A percentile compares a stretch with the other conserved stretches of the same genome.
phyloP scores from a whole-genome alignment of 2,329 filamentous ascomycete genomes.

The Curvularia sp. region DNA sequence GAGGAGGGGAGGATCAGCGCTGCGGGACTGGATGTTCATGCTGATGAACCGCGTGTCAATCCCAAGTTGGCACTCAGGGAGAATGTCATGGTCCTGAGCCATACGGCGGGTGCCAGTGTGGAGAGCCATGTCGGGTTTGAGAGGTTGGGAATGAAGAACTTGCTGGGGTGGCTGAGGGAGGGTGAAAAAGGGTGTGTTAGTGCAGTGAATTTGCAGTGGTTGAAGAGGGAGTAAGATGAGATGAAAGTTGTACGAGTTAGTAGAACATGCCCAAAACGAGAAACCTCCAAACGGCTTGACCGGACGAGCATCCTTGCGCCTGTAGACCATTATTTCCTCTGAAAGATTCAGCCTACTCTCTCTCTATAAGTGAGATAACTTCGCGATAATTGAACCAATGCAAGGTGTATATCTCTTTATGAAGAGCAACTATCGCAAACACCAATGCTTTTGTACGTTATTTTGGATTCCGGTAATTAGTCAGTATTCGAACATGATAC shows the following conservation, averaged over 20 bases:
- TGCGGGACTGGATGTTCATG: slow-evolving; percentile 70
- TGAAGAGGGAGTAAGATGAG: slow-evolving; percentile 41
- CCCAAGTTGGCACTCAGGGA: slow-evolving; percentile 54
- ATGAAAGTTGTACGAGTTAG: neutral
- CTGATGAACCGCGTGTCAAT: slow-evolving; percentile 65
- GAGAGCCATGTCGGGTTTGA: slow-evolving; percentile 73
- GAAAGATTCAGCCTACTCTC: too few relatives aligned
- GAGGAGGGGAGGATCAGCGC: slow-evolving; percentile 59
- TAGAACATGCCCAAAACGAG: neutral
- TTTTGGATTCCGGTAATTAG: neutral
- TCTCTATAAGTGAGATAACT: too few relatives aligned
- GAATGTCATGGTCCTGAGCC: slow-evolving; percentile 68
- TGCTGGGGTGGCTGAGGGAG: slow-evolving; percentile 65
- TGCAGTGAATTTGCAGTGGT: slow-evolving; percentile 67
- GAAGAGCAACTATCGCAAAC: neutral
- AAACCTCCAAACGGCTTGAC: neutral
- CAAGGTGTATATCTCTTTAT: too few relatives aligned
- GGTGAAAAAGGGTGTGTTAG: slow-evolving; percentile 61
- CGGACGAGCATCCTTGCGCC: neutral
- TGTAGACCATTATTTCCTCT: neutral
- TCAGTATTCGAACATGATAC: neutral
- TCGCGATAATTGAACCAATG: too few relatives aligned
- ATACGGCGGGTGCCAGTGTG: slow-evolving; percentile 71
- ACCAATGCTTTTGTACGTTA: neutral
- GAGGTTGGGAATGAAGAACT: slow-evolving; percentile 70